These are phyloP conservation scores for Solanum dulcamara DNA, from an alignment of 257 asterid genomes.

Conservation along the genomic window DNA sequence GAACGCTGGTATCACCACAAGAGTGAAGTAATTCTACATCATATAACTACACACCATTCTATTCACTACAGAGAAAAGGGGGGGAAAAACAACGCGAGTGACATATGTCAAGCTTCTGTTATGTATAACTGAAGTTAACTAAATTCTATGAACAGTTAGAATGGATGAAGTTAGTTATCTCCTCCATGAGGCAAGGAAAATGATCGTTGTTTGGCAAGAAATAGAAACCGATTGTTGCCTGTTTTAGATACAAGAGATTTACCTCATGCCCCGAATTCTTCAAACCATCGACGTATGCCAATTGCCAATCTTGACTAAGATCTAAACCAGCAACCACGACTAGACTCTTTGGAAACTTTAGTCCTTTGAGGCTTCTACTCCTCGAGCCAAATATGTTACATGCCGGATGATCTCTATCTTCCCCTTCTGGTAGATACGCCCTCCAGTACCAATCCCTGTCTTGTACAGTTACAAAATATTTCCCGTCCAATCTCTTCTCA, in stretches of 20 bases:
- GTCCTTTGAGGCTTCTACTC: slow-evolving; percentile 27
- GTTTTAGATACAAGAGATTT: slow-evolving; percentile 36
- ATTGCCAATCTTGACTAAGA: slow-evolving; percentile 77
- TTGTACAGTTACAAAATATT: slow-evolving; percentile 55
- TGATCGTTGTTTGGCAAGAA: slow-evolving; percentile 79
- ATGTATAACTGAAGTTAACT: not conserved
- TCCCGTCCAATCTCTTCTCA: slow-evolving; percentile 54
- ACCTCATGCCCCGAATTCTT: slow-evolving; percentile 36
- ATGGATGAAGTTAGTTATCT: slow-evolving; percentile 27
- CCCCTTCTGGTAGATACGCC: slow-evolving; percentile 71
- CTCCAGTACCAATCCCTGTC: slow-evolving; percentile 93
- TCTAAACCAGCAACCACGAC: slow-evolving; percentile 86
- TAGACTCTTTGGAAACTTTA: slow-evolving; percentile 46
- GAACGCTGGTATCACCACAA: not conserved
- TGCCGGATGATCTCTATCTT: slow-evolving; percentile 79
- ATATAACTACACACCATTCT: slow-evolving; percentile 8
- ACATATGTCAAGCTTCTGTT: slow-evolving; percentile 4
- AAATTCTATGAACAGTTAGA: slow-evolving; percentile 2
- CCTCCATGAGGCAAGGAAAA: slow-evolving; percentile 55
- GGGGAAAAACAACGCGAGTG: not conserved
- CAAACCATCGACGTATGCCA: slow-evolving; percentile 58
- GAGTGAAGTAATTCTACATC: not conserved
- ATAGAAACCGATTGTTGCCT: slow-evolving; percentile 81
- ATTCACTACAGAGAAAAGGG: not conserved
- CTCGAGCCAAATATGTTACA: slow-evolving; percentile 74